These are phyloP conservation scores for Pichia sp. DNA, from an alignment of 1,139 yeast species.

Conservation along the genomic window DNA sequence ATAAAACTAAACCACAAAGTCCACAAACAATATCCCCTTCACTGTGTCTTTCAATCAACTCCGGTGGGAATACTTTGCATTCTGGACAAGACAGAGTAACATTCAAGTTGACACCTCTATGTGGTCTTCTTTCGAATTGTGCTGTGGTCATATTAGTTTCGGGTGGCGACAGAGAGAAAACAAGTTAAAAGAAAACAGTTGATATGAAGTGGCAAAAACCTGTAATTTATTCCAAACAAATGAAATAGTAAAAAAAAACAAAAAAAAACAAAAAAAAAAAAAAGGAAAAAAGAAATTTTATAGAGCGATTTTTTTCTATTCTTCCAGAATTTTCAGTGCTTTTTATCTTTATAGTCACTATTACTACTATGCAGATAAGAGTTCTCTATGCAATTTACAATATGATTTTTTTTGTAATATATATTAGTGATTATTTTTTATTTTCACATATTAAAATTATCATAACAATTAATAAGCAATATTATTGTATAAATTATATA, in stretches of 20 bases:
- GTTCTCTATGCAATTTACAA: too few species aligned
- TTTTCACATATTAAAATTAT: too few species aligned
- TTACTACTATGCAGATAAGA: too few species aligned
- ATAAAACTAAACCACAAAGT: conserved; percentile 86
- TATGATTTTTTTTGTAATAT: too few species aligned
- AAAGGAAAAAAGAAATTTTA: too few species aligned
- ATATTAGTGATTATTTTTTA: too few species aligned
- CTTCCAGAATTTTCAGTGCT: too few species aligned
- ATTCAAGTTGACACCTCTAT: conserved; percentile 52
- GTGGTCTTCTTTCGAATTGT: conserved; percentile 10
- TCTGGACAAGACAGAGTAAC: conserved; percentile 93
- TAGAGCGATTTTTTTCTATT: too few species aligned
- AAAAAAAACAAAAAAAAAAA: too few species aligned
- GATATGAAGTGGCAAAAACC: background rate
- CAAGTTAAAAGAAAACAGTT: background rate
- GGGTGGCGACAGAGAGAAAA: background rate
- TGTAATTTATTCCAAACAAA: background rate
- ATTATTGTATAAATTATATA: background rate
- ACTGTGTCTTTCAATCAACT: conserved; percentile 86
- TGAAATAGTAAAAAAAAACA: too few species aligned
- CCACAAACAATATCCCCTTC: conserved; percentile 99
- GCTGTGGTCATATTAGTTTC: conserved; percentile 8
- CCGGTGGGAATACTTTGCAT: conserved; percentile 93
- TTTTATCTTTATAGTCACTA: too few species aligned
- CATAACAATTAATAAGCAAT: too few species aligned